These are phyloP conservation scores for Purpureocillium lavendulum DNA, from an alignment of 2,329 filamentous ascomycete genomes.

Conservation along the genomic window DNA sequence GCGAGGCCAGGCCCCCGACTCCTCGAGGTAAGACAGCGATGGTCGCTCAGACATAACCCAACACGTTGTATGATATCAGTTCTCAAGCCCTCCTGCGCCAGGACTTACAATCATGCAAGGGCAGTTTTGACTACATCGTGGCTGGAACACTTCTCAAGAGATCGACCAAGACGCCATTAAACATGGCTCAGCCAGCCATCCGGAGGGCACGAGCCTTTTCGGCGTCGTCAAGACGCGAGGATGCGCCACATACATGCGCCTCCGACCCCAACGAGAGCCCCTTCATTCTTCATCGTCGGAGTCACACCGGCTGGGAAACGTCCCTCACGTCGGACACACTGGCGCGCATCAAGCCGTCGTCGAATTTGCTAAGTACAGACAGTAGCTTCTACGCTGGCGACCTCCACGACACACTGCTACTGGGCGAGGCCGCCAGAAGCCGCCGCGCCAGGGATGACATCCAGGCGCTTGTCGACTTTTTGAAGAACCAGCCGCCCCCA, in stretches of 20 bases:
- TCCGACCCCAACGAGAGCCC: slow-evolving; percentile 1
- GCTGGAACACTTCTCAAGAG: no score
- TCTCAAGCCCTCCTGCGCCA: background rate
- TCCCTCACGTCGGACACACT: background rate
- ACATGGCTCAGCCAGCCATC: no score
- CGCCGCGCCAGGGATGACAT: slow-evolving; percentile 17
- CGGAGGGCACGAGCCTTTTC: no score
- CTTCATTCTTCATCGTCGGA: slow-evolving; percentile 4
- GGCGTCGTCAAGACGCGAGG: no score
- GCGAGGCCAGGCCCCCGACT: no score
- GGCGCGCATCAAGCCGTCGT: background rate
- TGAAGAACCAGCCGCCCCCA: slow-evolving; percentile 40
- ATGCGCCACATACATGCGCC: background rate
- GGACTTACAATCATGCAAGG: background rate
- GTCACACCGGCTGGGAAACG: slow-evolving; percentile 1
- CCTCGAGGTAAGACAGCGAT: no score
- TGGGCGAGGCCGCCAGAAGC: slow-evolving; percentile 8
- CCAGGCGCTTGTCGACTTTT: slow-evolving; percentile 36
- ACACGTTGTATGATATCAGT: no score
- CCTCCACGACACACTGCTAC: slow-evolving; percentile 2
- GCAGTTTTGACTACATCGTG: background rate
- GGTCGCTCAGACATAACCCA: no score
- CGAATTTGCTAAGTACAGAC: background rate
- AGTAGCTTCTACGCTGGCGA: slow-evolving; percentile 3
- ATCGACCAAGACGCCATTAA: no score